Conservation (phyloP, 768 basidiomycete genomes). For the Podaxis rugospora region DNA sequence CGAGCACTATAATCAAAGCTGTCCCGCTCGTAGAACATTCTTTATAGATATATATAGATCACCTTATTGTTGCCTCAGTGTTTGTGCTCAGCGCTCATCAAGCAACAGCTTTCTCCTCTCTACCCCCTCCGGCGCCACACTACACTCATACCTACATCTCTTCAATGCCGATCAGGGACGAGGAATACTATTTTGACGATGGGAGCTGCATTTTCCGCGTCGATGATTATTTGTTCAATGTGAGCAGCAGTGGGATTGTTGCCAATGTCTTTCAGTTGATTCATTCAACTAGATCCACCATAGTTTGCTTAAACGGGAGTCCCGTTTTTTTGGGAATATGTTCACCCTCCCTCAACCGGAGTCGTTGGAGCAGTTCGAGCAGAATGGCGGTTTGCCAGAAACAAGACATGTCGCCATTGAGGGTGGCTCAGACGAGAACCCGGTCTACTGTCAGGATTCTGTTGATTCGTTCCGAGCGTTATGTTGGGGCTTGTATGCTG, state of each 20-base stretch:
- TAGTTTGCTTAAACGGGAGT: not conserved
- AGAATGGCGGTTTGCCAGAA: not conserved
- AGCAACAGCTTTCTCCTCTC: not conserved
- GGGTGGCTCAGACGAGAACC: not conserved
- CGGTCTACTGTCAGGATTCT: not conserved
- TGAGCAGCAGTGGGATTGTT: not conserved
- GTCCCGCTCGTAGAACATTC: too few species aligned
- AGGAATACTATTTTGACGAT: not conserved
- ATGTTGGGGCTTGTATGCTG: not conserved
- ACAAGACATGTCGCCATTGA: not conserved
- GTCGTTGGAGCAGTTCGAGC: not conserved
- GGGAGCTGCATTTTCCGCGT: not conserved
- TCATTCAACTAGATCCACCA: not conserved
- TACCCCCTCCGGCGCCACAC: not conserved
- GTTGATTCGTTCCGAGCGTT: not conserved
- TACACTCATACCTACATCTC: slow-evolving; percentile 15
- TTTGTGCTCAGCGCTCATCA: not conserved
- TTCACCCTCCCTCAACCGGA: not conserved
- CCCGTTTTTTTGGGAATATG: not conserved
- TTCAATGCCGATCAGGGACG: slow-evolving; percentile 28
- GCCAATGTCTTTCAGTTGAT: not conserved
- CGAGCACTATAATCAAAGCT: too few species aligned
- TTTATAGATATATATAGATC: too few species aligned
- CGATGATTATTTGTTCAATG: not conserved
- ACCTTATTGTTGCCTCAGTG: too few species aligned